Evolutionary conservation across 257 asterid genomes (phyloP).

Genomic region (Fraxinus anomala): DNA sequence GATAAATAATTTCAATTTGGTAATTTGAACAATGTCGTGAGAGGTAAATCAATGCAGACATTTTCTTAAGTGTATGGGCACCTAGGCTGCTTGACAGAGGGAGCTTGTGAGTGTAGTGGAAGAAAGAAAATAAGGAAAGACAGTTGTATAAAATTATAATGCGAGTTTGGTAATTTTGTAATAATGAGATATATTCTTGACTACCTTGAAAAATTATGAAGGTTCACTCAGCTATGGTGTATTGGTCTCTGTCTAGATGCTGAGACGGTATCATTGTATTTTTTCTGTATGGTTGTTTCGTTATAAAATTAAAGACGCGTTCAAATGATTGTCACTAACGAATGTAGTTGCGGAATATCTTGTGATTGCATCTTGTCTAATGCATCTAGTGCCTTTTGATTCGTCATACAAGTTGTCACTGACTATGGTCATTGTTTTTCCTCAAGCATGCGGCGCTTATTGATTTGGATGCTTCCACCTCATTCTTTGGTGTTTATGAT

Average conservation of each 20-base stretch:
- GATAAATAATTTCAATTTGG: background rate
- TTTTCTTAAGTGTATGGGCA: background rate
- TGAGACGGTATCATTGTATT: too few relatives aligned
- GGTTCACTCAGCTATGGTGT: too few relatives aligned
- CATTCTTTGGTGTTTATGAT: conserved; percentile 8
- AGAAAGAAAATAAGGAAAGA: background rate
- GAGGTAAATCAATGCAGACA: background rate
- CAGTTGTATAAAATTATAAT: too few relatives aligned
- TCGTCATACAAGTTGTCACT: background rate
- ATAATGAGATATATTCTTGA: too few relatives aligned
- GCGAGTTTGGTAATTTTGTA: background rate
- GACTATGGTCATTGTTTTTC: background rate
- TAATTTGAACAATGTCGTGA: background rate
- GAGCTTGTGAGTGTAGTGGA: background rate
- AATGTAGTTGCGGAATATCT: too few relatives aligned
- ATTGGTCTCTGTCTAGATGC: too few relatives aligned
- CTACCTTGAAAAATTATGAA: background rate
- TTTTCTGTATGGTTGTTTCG: too few relatives aligned
- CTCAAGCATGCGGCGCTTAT: background rate
- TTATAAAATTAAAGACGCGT: too few relatives aligned
- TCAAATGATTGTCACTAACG: too few relatives aligned
- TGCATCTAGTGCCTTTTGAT: background rate
- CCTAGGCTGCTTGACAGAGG: background rate
- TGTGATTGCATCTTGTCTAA: too few relatives aligned
- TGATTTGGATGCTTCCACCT: conserved; percentile 1